Percentiles rank a stretch among this genome's conserved stretches.
These are phyloP conservation scores for Fonsecaea erecta DNA, from an alignment of 2,329 filamentous ascomycete species.

Conservation along the genomic window DNA sequence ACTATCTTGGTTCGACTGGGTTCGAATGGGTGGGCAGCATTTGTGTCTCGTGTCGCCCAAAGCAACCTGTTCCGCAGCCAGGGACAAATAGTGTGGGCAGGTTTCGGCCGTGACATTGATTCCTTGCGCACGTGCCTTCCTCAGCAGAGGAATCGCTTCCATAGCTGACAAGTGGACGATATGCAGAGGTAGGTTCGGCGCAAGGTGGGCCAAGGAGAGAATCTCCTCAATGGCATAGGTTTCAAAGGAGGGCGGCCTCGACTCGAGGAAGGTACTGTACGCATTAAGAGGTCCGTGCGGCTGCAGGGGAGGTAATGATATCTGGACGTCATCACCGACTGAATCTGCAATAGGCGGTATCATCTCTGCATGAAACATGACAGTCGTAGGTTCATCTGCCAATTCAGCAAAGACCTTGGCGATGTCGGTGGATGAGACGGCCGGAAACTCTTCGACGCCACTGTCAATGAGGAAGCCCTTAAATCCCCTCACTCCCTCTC, in stretches of 20 bases:
- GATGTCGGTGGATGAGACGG: slow-evolving; percentile 80
- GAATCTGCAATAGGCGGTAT: slow-evolving; percentile 82
- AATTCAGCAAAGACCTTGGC: slow-evolving; percentile 78
- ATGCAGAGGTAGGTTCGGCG: slow-evolving; percentile 82
- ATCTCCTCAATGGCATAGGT: slow-evolving; percentile 89
- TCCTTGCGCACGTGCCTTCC: slow-evolving; percentile 71
- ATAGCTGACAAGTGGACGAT: slow-evolving; percentile 93
- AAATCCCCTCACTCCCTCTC: slow-evolving; percentile 88
- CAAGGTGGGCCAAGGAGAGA: slow-evolving; percentile 75
- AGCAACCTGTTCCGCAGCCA: slow-evolving; percentile 79
- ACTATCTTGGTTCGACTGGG: slow-evolving; percentile 76
- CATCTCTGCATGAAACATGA: slow-evolving; percentile 99
- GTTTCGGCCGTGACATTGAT: slow-evolving; percentile 92
- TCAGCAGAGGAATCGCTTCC: slow-evolving; percentile 81
- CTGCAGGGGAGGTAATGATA: slow-evolving; percentile 69
- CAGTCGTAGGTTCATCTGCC: slow-evolving; percentile 78
- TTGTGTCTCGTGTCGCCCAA: slow-evolving; percentile 91
- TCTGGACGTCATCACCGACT: slow-evolving; percentile 75
- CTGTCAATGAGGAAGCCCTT: slow-evolving; percentile 98
- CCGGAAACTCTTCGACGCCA: slow-evolving; percentile 94
- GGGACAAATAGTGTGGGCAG: slow-evolving; percentile 90
- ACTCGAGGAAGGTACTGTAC: slow-evolving; percentile 90
- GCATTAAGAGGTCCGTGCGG: slow-evolving; percentile 73
- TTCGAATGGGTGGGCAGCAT: slow-evolving; percentile 90
- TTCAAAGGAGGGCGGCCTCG: slow-evolving; percentile 86